phyloP scores from a whole-genome alignment of 352 stramenopile genomes.

The Pythium insidiosum region DNA sequence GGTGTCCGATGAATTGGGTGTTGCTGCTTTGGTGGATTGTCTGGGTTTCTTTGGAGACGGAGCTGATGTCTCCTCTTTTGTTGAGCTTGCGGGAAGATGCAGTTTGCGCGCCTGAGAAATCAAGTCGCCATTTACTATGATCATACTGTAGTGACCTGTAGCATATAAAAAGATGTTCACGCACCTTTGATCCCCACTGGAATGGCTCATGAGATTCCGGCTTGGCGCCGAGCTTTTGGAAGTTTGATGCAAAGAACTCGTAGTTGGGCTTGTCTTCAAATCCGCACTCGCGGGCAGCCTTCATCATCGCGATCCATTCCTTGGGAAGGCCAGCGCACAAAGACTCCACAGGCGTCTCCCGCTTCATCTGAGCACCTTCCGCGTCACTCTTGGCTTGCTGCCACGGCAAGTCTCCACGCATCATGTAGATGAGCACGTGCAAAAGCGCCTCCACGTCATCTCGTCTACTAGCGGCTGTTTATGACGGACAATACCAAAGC shows the following conservation, averaged over 20 bases:
- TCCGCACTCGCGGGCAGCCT: slow-evolving; percentile 35
- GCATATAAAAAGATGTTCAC: slow-evolving; percentile 5
- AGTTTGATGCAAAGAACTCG: slow-evolving; percentile 44
- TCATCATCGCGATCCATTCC: slow-evolving; percentile 57
- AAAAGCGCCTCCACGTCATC: slow-evolving; percentile 91
- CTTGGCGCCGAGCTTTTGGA: slow-evolving; percentile 43
- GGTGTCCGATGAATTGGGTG: too few species aligned
- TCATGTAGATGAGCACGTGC: slow-evolving; percentile 86
- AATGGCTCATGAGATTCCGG: slow-evolving; percentile 25
- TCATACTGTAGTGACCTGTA: background rate
- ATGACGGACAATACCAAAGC: too few species aligned
- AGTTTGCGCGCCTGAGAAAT: too few species aligned
- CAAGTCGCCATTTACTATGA: background rate
- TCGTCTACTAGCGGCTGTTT: slow-evolving; percentile 60
- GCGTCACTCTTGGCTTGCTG: slow-evolving; percentile 47
- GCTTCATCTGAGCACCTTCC: slow-evolving; percentile 70
- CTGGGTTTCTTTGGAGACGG: too few species aligned
- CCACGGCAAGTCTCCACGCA: slow-evolving; percentile 73
- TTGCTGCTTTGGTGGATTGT: too few species aligned
- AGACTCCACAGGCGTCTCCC: slow-evolving; percentile 30
- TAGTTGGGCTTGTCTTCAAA: slow-evolving; percentile 81
- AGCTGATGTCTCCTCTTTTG: too few species aligned
- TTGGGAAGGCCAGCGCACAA: slow-evolving; percentile 45
- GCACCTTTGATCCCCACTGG: slow-evolving; percentile 30
- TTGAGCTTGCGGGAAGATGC: too few species aligned